Evolutionary conservation across 345 rosid species (phyloP), one percentile per base, ranked within the genome.

Genomic region (Eucalyptus viminalis): DNA sequence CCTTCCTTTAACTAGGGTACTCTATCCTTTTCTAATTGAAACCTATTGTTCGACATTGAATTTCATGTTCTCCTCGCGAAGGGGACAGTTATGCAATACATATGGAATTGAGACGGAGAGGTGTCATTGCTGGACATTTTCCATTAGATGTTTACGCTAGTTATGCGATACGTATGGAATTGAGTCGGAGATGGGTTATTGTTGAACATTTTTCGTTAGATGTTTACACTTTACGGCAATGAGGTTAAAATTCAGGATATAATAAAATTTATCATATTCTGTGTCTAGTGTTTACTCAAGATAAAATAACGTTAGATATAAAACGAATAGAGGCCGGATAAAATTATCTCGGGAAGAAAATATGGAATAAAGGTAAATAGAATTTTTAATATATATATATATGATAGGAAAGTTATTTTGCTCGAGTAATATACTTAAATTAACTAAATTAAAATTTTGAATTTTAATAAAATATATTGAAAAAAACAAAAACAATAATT

Each of bases 271-370:
- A 16, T 51, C 21, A 0, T 51, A 51, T 51, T 51, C 0, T 51
- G 8, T 0, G 21, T 51, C 1, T 0, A 19, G 0, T 51, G 56
- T 51, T 0, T 17, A 51, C 2, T 51, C 2, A 3, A 51, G 2
- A 17, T 51, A 51, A 1, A 51, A 51, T 51, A 51, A 51, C 4
- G 9, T 51, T 0, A 0, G 4, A 51, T 51, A 0, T 7, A 51
- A 51, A 51, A 0, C 4, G 1, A 51, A 51, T 51, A 17, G 56
- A 51, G 4, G 0, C 0, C 0, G 0, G 56, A 53, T 53, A 53
- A 53, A 53, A 53, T 53, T 53, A 21, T 53, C 22, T 1, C 4
- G 0, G 4, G 21, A 0, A 51, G 2, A 53, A 53, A 1, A 21
- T 1, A 8, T 53, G 25, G 1, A 0, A 53, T 21, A 8, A 53